Conservation (phyloP, 2,329 filamentous ascomycete genomes). For the Ambrosiella xylebori region DNA sequence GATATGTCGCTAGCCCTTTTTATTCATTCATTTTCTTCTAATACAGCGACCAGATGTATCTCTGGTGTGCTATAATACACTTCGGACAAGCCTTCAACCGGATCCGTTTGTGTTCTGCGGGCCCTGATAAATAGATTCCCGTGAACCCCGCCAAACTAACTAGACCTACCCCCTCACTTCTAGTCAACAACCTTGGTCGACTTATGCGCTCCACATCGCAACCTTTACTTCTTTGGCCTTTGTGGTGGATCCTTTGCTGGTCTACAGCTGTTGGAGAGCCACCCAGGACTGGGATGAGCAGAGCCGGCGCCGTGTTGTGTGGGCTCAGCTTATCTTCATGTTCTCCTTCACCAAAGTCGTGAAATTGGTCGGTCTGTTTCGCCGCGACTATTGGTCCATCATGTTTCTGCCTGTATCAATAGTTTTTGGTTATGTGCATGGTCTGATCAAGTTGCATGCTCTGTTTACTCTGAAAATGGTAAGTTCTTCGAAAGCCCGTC, state of each 20-base stretch:
- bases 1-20: neutral
- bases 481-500: slow-evolving; percentile 23
- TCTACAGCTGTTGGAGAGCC: slow-evolving; percentile 52
- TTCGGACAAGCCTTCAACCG: too few species aligned
- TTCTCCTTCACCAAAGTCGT: slow-evolving; percentile 72
- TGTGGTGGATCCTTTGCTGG: slow-evolving; percentile 54
- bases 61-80: too few species aligned
- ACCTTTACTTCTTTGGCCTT: slow-evolving; percentile 84
- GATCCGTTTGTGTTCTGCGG: too few species aligned
- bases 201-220: slow-evolving; percentile 81
- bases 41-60: neutral
- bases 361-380: slow-evolving; percentile 76
- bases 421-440: slow-evolving; percentile 82
- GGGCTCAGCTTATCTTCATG: slow-evolving; percentile 54
- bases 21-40: neutral
- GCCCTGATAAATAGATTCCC: neutral
- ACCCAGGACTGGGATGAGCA: slow-evolving; percentile 39
- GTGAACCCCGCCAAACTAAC: neutral
- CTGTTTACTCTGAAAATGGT: slow-evolving; percentile 70
- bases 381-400: slow-evolving; percentile 67
- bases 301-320: slow-evolving; percentile 37
- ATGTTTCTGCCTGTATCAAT: slow-evolving; percentile 70
- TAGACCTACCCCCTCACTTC: slow-evolving; percentile 1
- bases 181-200: slow-evolving; percentile 83
- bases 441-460: slow-evolving; percentile 80